Percentiles rank a stretch among this genome's conserved stretches.
phyloP scores from a whole-genome alignment of 768 basidiomycete genomes.

The Suillus subaureus region DNA sequence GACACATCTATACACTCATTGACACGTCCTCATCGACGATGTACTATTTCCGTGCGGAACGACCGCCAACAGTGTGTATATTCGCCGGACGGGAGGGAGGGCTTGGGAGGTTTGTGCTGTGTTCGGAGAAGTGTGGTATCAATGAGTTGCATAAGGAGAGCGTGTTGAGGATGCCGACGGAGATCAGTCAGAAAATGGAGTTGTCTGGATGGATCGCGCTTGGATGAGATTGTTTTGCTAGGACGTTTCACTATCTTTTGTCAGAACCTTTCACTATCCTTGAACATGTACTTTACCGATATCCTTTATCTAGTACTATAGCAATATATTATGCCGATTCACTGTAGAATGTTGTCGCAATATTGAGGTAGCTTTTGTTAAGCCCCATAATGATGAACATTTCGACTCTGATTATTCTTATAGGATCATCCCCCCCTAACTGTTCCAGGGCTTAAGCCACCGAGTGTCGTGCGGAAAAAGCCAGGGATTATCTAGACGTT shows the following conservation, averaged over 20 bases:
- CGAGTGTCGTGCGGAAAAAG: too few species aligned
- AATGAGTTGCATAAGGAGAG: constrained; percentile 24
- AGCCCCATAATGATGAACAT: neutral
- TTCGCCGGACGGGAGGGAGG: constrained; percentile 25
- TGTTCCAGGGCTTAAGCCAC: too few species aligned
- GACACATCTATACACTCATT: constrained; percentile 18
- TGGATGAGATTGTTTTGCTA: neutral
- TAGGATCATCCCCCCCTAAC: too few species aligned
- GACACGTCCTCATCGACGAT: constrained; percentile 19
- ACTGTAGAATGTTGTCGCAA: neutral
- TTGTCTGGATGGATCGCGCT: neutral
- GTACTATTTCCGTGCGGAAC: constrained; percentile 21
- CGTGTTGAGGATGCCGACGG: constrained; percentile 22
- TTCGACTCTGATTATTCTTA: neutral
- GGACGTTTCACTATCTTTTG: neutral
- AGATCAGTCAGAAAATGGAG: constrained; percentile 8
- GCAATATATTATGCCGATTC: neutral
- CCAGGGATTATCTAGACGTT: too few species aligned
- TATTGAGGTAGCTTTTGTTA: neutral
- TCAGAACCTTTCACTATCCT: neutral
- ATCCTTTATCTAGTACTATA: neutral
- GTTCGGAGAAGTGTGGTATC: constrained; percentile 20
- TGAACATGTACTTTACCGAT: neutral
- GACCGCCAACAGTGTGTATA: constrained; percentile 24
- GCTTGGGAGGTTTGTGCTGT: constrained; percentile 24